phyloP scores from a whole-genome alignment of 768 basidiomycete species.

The Boletus bicolor region DNA sequence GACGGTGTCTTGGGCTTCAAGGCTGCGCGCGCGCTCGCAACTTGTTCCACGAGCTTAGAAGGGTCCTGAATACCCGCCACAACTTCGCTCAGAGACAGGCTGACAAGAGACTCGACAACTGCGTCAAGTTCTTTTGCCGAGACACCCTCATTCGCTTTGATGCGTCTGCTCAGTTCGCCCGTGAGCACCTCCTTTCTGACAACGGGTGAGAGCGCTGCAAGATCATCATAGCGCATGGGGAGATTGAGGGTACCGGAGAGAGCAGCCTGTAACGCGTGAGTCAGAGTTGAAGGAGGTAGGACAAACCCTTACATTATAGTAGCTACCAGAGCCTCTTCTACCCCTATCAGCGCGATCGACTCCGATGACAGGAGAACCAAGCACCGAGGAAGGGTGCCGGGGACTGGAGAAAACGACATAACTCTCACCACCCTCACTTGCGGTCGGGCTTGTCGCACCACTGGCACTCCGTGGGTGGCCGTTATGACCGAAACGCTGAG shows the following conservation, averaged over 20 bases:
- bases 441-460: conserved; percentile 82
- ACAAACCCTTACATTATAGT: conserved; percentile 62
- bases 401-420: conserved; percentile 75
- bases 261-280: conserved; percentile 55
- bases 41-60: conserved; percentile 60
- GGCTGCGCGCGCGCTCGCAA: conserved; percentile 40
- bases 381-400: conserved; percentile 45
- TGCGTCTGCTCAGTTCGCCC: conserved; percentile 74
- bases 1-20: conserved; percentile 37
- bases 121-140: conserved; percentile 53
- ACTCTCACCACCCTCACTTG: conserved; percentile 78
- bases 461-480: conserved; percentile 78
- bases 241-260: conserved; percentile 75
- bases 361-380: conserved; percentile 55
- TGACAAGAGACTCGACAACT: conserved; percentile 71
- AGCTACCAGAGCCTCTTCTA: conserved; percentile 80
- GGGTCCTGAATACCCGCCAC: conserved; percentile 74
- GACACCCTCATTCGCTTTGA: conserved; percentile 56
- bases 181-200: conserved; percentile 84
- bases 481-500: conserved; percentile 75
- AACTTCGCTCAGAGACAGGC: conserved; percentile 70
- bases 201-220: conserved; percentile 78
- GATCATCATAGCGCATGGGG: conserved; percentile 85
- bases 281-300: neutral
- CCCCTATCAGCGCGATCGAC: conserved; percentile 61